These are phyloP conservation scores for Podospora sp. DNA, from an alignment of 495 filamentous ascomycete species.

Conservation along the genomic window DNA sequence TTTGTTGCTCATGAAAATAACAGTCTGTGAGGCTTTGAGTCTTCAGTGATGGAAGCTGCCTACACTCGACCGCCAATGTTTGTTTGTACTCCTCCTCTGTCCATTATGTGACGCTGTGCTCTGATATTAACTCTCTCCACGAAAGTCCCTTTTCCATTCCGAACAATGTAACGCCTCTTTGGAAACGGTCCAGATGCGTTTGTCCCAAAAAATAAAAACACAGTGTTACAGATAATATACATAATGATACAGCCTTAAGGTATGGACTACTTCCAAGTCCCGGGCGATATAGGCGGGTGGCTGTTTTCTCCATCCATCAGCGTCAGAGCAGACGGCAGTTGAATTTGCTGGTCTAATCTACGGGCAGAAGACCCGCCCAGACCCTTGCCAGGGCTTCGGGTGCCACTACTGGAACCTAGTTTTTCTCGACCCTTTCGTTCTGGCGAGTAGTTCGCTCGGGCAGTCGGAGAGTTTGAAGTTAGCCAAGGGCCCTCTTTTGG, in stretches of 20 bases:
- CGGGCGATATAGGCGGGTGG: not conserved
- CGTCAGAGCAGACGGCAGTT: slow-evolving; percentile 9
- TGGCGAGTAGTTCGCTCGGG: slow-evolving; percentile 20
- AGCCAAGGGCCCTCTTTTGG: slow-evolving; percentile 29
- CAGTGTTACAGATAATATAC: not conserved
- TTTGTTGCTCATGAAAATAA: not conserved
- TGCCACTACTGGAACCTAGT: not conserved
- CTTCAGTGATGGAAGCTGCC: not conserved
- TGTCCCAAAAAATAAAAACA: not conserved
- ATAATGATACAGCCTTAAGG: slow-evolving; percentile 1
- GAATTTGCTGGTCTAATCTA: slow-evolving; percentile 1
- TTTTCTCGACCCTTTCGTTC: slow-evolving; percentile 24
- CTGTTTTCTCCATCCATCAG: slow-evolving; percentile 1
- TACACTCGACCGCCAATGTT: not conserved
- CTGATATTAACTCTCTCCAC: not conserved
- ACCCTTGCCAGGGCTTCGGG: slow-evolving; percentile 3
- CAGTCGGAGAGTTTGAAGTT: slow-evolving; percentile 28
- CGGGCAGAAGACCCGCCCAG: slow-evolving; percentile 18
- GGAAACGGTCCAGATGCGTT: not conserved
- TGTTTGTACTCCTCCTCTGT: not conserved
- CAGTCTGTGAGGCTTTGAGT: not conserved
- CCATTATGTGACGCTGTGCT: not conserved
- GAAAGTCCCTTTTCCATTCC: not conserved
- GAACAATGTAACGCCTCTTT: not conserved
- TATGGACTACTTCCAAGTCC: not conserved